Evolutionary conservation across 345 rosid genomes (phyloP), one percentile per base, ranked within the genome.

Genomic region (Heritiera littoralis): DNA sequence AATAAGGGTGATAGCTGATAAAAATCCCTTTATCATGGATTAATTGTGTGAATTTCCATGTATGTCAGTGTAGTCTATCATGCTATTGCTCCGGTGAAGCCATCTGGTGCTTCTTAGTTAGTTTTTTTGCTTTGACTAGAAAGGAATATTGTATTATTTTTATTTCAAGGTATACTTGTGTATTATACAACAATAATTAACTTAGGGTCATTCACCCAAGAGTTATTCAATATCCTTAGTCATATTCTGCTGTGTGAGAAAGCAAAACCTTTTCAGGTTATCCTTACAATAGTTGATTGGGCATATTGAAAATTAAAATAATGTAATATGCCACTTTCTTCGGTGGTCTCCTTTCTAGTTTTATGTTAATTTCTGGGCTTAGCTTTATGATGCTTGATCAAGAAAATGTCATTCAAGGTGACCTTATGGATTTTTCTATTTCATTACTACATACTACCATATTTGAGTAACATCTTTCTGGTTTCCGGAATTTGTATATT

Each of bases 381-480:
- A 41, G 35, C 72, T n/a, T 68, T 68, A 5, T 68, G 72, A 43
- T 20, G 54, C 54, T 68, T 68, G 72, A 68, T 68, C 72, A 43
- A 68, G 20, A 45, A 68, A 68, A 68, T 45, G 54, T 4, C 54
- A 45, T 43, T 7, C 35, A 10, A 68, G 72, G 13, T 43, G 54
- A 45, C 49, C 35, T 68, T 45, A 20, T 68, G 72, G 32, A 9
- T 11, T 45, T 43, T 20, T 6, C 11, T 35, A 38, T 66, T 38
- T 20, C 35, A 12, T 51, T 51, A 51, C 15, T 45, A 43, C 32
- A 4, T 45, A 45, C 5, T 68, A 68, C 72, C 38, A 45, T 2
- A 10, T 68, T 18, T 68, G 69, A 56, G 38, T 35, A 32, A 38
- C 15, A 1, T 7, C 46, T 65, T 38, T 65, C 11, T 28, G 46